phyloP scores from a whole-genome alignment of 2,329 filamentous ascomycete genomes.

The Lithohypha guttulata region DNA sequence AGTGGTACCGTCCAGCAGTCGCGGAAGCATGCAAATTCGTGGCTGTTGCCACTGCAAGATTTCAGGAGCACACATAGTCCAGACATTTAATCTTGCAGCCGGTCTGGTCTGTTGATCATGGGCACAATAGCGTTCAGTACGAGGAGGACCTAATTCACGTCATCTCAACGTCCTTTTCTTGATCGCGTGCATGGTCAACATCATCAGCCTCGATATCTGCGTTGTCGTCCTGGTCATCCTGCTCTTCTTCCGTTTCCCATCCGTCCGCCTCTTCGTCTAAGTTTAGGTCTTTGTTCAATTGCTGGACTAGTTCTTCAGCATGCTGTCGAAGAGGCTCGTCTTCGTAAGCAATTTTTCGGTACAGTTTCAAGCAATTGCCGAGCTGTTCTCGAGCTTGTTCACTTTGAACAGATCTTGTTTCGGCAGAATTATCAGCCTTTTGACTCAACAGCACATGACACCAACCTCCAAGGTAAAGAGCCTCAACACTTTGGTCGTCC shows the following conservation, averaged over 20 bases:
- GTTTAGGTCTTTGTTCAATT: constrained; percentile 55
- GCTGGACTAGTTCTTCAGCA: constrained; percentile 34
- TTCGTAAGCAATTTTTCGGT: constrained; percentile 64
- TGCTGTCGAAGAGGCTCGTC: constrained; percentile 37
- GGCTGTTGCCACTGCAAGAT: too few relatives aligned
- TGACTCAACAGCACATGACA: constrained; percentile 61
- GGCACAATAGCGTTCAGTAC: too few relatives aligned
- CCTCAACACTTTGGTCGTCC: constrained; percentile 88
- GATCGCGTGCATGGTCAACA: constrained; percentile 9
- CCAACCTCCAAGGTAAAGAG: constrained; percentile 96
- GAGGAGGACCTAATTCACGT: too few relatives aligned
- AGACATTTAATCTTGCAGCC: too few relatives aligned
- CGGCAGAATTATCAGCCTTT: constrained; percentile 33
- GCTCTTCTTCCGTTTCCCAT: constrained; percentile 41
- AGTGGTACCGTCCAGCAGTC: too few relatives aligned
- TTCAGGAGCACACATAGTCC: too few relatives aligned
- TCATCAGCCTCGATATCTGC: constrained; percentile 21
- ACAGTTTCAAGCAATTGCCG: constrained; percentile 69
- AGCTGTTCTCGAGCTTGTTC: constrained; percentile 62
- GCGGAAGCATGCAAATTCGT: too few relatives aligned
- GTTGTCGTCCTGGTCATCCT: constrained; percentile 38
- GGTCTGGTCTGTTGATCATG: too few relatives aligned
- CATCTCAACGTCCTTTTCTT: constrained; percentile 17
- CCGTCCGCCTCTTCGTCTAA: constrained; percentile 47
- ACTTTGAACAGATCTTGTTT: constrained; percentile 26